These are phyloP conservation scores for Ceratocystiopsis sp. DNA, from an alignment of 2,329 filamentous ascomycete genomes.

Conservation along the genomic window DNA sequence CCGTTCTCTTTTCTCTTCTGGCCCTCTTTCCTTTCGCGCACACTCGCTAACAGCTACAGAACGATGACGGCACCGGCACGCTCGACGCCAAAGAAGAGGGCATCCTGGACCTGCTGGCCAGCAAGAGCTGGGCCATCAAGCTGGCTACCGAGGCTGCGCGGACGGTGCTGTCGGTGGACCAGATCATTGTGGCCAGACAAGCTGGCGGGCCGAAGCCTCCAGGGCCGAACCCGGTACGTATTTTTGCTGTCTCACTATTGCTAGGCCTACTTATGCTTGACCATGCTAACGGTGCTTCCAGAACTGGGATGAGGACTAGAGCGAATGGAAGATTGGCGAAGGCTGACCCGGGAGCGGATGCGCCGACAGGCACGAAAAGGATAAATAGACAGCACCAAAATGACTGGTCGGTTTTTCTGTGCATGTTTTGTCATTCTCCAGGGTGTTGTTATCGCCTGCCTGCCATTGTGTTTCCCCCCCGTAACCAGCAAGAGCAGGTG, in stretches of 20 bases:
- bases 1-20: not conserved
- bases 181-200: constrained; percentile 96
- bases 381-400: too few relatives aligned
- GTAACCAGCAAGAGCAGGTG: too few relatives aligned
- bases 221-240: constrained; percentile 58
- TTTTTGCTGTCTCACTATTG: constrained; percentile 11
- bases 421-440: too few relatives aligned
- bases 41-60: constrained; percentile 24
- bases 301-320: constrained; percentile 8
- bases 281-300: too few relatives aligned
- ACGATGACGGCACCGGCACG: constrained; percentile 61
- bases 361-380: too few relatives aligned
- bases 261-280: too few relatives aligned
- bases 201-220: constrained; percentile 95
- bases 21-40: not conserved
- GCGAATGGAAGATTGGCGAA: too few relatives aligned
- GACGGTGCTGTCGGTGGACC: constrained; percentile 89
- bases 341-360: too few relatives aligned
- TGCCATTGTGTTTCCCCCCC: too few relatives aligned
- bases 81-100: constrained; percentile 75
- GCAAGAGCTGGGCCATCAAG: constrained; percentile 95
- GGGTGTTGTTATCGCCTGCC: too few relatives aligned
- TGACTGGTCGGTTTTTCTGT: too few relatives aligned
- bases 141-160: constrained; percentile 87
- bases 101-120: constrained; percentile 79